Percentiles rank a stretch among this genome's conserved stretches.
Evolutionary conservation across 768 basidiomycete species (phyloP).

Genomic region (Lentinula lateritia): DNA sequence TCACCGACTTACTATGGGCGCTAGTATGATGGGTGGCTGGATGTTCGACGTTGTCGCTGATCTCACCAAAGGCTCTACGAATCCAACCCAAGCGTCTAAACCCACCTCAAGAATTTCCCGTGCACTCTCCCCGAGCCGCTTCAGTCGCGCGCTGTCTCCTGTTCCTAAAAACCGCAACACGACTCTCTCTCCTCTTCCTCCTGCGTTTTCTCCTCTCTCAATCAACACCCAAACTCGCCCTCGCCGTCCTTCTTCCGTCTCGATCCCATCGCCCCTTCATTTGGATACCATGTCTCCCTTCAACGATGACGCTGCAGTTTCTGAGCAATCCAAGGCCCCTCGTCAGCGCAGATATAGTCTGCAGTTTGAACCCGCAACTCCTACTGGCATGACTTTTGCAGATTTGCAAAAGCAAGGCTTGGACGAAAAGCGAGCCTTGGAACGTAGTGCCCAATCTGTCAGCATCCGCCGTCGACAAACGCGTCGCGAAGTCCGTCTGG

Average conservation of each 20-base stretch:
- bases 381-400: slow-evolving; percentile 20
- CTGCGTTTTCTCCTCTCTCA: background rate
- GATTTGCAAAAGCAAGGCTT: slow-evolving; percentile 4
- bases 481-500: slow-evolving; percentile 15
- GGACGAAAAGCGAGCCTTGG: slow-evolving; percentile 38
- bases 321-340: slow-evolving; percentile 14
- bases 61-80: slow-evolving; percentile 33
- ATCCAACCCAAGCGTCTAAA: background rate
- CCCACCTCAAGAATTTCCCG: background rate
- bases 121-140: background rate
- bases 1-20: slow-evolving; percentile 33
- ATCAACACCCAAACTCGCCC: background rate
- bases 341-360: slow-evolving; percentile 43
- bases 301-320: slow-evolving; percentile 11
- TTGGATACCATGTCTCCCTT: background rate
- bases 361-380: slow-evolving; percentile 60
- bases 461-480: slow-evolving; percentile 2
- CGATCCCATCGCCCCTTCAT: background rate
- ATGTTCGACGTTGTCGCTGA: slow-evolving; percentile 79
- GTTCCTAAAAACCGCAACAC: background rate
- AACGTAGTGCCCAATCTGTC: slow-evolving; percentile 33
- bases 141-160: background rate
- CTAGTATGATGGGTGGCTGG: slow-evolving; percentile 69
- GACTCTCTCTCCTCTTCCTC: background rate
- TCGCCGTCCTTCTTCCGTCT: slow-evolving; percentile 1